Evolutionary conservation across 768 basidiomycete genomes (phyloP).

Genomic region (Boletus reticuloceps): DNA sequence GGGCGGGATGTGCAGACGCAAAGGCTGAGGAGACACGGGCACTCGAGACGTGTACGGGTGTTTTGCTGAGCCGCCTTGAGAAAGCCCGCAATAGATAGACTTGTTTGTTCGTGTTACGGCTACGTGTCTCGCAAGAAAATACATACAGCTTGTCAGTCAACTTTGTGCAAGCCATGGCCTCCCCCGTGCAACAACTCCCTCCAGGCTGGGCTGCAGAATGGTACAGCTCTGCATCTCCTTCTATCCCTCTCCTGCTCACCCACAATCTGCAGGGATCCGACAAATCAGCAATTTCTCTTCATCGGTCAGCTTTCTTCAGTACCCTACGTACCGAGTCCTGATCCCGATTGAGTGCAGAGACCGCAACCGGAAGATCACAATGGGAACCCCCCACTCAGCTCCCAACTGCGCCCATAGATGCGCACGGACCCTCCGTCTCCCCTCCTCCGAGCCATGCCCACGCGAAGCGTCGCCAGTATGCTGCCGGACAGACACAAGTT

Average conservation of each 20-base stretch:
- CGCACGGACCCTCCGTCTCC: conserved; percentile 42
- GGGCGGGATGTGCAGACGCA: conserved; percentile 91
- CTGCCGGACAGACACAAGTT: conserved; percentile 88
- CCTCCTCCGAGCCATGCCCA: conserved; percentile 44
- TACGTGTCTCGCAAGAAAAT: conserved; percentile 24
- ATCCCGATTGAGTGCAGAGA: conserved; percentile 52
- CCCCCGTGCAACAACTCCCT: conserved; percentile 68
- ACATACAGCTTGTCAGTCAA: not conserved
- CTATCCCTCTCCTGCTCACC: conserved; percentile 3
- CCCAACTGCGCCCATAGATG: conserved; percentile 37
- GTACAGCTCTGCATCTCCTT: conserved; percentile 40
- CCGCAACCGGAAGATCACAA: conserved; percentile 77
- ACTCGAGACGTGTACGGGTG: conserved; percentile 65
- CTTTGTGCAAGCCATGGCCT: conserved; percentile 35
- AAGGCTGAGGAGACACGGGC: conserved; percentile 67
- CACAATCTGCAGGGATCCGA: conserved; percentile 60
- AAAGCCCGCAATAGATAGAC: conserved; percentile 9
- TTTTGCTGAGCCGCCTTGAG: conserved; percentile 60
- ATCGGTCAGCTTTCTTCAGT: conserved; percentile 59
- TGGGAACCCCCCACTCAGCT: conserved; percentile 75
- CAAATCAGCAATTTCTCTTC: conserved; percentile 81
- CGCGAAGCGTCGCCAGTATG: conserved; percentile 86
- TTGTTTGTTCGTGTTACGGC: conserved; percentile 28
- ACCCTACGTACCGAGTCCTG: conserved; percentile 4
- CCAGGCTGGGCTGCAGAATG: conserved; percentile 94